Percentiles rank a stretch among this genome's conserved stretches.
These are phyloP conservation scores for Euphorbia celastroides DNA, from an alignment of 441 rosid species.

Conservation along the genomic window DNA sequence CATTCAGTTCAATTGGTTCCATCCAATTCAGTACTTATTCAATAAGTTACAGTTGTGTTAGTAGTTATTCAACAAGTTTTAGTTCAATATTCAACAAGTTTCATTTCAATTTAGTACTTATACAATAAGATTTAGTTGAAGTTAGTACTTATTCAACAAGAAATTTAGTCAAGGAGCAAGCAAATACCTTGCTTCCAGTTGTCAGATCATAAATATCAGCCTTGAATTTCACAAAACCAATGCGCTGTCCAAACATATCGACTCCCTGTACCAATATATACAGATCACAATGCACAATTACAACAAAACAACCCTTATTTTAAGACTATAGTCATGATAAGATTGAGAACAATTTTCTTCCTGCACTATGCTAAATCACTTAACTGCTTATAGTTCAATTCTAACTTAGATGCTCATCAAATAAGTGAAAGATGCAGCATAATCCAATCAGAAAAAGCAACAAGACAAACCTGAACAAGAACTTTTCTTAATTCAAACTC, in stretches of 20 bases:
- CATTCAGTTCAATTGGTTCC: no score
- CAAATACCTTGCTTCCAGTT: slow-evolving; percentile 65
- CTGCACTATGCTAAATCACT: not conserved
- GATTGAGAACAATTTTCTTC: not conserved
- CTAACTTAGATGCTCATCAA: not conserved
- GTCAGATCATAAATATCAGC: slow-evolving; percentile 61
- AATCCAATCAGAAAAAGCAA: not conserved
- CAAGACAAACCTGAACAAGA: slow-evolving; percentile 55
- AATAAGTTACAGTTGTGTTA: no score
- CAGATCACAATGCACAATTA: not conserved
- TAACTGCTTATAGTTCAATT: not conserved
- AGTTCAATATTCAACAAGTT: no score
- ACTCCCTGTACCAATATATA: slow-evolving; percentile 51
- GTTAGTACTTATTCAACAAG: no score
- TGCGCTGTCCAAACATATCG: slow-evolving; percentile 76
- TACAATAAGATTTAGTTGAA: no score
- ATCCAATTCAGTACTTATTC: no score
- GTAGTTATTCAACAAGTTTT: no score
- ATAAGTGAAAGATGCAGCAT: not conserved
- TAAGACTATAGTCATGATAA: not conserved
- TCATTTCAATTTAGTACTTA: no score
- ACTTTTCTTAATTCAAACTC: slow-evolving; percentile 55
- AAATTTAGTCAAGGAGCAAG: slow-evolving; percentile 17
- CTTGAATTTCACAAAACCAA: slow-evolving; percentile 86
- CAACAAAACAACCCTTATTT: not conserved